Percentiles rank a stretch among this genome's conserved stretches.
These are phyloP conservation scores for Starmerella gropengiesseri DNA, from an alignment of 805 yeast genomes.

Conservation along the genomic window DNA sequence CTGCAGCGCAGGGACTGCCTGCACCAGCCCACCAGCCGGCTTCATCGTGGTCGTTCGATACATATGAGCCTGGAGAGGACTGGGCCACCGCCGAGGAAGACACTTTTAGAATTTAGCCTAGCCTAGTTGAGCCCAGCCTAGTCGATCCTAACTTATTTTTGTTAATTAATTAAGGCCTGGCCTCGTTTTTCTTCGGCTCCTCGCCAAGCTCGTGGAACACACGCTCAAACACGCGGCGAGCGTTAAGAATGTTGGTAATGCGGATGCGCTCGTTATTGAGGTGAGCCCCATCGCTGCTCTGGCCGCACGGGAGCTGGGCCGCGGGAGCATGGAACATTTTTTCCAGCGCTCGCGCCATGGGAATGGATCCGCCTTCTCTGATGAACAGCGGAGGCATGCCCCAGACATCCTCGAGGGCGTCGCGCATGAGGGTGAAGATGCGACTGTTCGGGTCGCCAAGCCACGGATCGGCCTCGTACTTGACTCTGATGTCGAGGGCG, in stretches of 20 bases:
- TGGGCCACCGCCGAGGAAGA: conserved; percentile 3
- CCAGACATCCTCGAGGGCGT: conserved; percentile 64
- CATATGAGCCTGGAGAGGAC: conserved; percentile 3
- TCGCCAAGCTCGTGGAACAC: conserved; percentile 19
- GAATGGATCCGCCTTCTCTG: conserved; percentile 95
- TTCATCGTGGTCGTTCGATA: background rate
- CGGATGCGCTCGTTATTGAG: conserved; percentile 76
- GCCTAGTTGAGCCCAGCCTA: background rate
- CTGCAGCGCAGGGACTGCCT: background rate
- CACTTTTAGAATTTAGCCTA: background rate
- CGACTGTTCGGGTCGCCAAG: conserved; percentile 71
- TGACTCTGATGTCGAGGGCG: conserved; percentile 45
- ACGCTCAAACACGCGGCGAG: conserved; percentile 43
- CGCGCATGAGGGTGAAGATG: conserved; percentile 56
- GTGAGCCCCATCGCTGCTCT: conserved; percentile 89
- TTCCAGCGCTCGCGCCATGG: conserved; percentile 76
- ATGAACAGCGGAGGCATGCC: conserved; percentile 68
- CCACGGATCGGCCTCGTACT: conserved; percentile 94
- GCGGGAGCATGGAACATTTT: conserved; percentile 77
- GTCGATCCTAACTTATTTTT: background rate
- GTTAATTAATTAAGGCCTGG: background rate
- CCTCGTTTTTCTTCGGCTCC: background rate
- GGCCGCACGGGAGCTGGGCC: conserved; percentile 94
- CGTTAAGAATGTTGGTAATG: conserved; percentile 62
- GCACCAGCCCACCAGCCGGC: background rate